These are phyloP conservation scores for Arachis stenosperma DNA, from an alignment of 306 rosid species.

Conservation along the genomic window DNA sequence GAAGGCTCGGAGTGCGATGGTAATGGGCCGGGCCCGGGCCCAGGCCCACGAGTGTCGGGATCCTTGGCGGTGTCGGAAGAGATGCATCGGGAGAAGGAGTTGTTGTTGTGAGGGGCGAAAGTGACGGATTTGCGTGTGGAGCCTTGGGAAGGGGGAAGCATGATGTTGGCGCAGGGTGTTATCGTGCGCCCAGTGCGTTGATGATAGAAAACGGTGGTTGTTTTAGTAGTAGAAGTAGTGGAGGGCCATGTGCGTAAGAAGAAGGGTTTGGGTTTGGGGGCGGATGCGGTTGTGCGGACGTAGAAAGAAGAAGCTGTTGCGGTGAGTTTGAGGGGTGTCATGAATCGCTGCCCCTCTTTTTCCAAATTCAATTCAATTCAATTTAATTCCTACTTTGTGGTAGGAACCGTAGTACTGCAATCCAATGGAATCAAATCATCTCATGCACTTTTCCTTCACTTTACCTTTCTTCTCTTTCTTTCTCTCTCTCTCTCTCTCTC, in stretches of 20 bases:
- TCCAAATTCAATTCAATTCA: too few relatives aligned
- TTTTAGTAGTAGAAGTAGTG: neutral
- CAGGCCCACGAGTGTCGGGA: neutral
- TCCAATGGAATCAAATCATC: too few relatives aligned
- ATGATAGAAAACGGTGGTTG: neutral
- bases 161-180: slow-evolving; percentile 42
- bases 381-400: too few relatives aligned
- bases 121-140: slow-evolving; percentile 34
- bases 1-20: slow-evolving; percentile 38
- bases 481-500: too few relatives aligned
- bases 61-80: slow-evolving; percentile 38
- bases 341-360: neutral
- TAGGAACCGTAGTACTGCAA: too few relatives aligned
- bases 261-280: slow-evolving; percentile 24
- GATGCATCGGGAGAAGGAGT: too few relatives aligned
- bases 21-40: neutral
- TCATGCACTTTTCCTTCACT: too few relatives aligned
- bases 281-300: slow-evolving; percentile 25
- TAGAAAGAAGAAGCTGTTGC: slow-evolving; percentile 22
- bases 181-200: slow-evolving; percentile 35
- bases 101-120: slow-evolving; percentile 7
- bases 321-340: slow-evolving; percentile 42
- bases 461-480: too few relatives aligned
- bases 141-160: slow-evolving; percentile 27
- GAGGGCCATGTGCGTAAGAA: neutral